Percentiles rank a stretch among this genome's conserved stretches.
phyloP scores from a whole-genome alignment of 371 early-diverging fungal genomes.

The Dinochytrium kinnereticum region DNA sequence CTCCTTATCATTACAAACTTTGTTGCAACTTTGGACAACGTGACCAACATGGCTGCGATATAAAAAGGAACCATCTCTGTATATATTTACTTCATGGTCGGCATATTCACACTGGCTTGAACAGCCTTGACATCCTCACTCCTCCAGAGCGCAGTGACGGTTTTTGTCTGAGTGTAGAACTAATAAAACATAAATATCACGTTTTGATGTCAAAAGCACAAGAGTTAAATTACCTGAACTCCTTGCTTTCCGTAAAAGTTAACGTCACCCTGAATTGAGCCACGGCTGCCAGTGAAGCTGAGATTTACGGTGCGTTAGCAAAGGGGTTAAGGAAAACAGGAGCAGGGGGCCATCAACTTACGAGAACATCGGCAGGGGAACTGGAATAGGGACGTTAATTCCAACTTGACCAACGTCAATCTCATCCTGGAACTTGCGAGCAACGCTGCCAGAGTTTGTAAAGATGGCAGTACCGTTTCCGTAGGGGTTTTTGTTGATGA shows the following conservation, averaged over 20 bases:
- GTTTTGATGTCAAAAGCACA: too few species aligned
- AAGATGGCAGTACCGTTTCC: slow-evolving; percentile 94
- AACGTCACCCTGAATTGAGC: slow-evolving; percentile 91
- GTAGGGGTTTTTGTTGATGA: slow-evolving; percentile 91
- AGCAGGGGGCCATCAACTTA: too few species aligned
- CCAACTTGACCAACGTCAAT: slow-evolving; percentile 90
- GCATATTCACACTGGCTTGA: slow-evolving; percentile 78
- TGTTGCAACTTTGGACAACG: slow-evolving; percentile 13
- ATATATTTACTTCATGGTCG: slow-evolving; percentile 36
- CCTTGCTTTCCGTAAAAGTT: slow-evolving; percentile 88
- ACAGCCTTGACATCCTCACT: slow-evolving; percentile 70
- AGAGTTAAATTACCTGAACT: slow-evolving; percentile 36
- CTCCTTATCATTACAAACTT: slow-evolving; percentile 3
- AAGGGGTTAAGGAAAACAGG: too few species aligned
- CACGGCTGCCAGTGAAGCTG: slow-evolving; percentile 86
- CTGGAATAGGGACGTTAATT: slow-evolving; percentile 94
- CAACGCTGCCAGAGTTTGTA: slow-evolving; percentile 88
- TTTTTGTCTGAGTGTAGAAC: slow-evolving; percentile 95
- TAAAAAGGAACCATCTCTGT: not conserved
- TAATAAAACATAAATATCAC: too few species aligned
- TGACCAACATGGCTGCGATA: slow-evolving; percentile 13
- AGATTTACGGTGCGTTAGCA: too few species aligned
- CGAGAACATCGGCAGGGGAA: slow-evolving; percentile 98
- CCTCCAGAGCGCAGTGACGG: slow-evolving; percentile 93
- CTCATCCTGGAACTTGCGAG: slow-evolving; percentile 88